A percentile compares a stretch with the other conserved stretches of the same genome.
Conservation (phyloP, 2,329 filamentous ascomycete genomes). For the Cladosporium halotolerans region DNA sequence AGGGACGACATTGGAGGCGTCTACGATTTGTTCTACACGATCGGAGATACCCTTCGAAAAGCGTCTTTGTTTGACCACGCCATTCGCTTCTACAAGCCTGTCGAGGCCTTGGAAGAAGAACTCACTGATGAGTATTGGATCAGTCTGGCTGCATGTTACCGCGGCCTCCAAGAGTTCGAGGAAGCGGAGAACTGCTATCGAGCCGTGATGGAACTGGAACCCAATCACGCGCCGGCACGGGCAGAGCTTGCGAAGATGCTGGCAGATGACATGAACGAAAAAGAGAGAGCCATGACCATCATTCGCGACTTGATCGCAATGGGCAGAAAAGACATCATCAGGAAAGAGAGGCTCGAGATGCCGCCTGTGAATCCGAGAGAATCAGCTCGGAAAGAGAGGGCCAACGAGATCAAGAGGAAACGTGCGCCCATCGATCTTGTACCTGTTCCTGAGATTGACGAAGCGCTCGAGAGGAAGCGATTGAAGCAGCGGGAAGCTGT, state of each 20-base stretch:
- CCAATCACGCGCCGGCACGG: slow-evolving; percentile 67
- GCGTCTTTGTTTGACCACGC: slow-evolving; percentile 48
- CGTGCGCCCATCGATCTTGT: slow-evolving; percentile 1
- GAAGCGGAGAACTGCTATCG: slow-evolving; percentile 74
- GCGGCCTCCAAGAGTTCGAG: slow-evolving; percentile 54
- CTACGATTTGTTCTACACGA: slow-evolving; percentile 72
- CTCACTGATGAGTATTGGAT: slow-evolving; percentile 46
- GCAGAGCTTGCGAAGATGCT: slow-evolving; percentile 79
- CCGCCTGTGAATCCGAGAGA: slow-evolving; percentile 6
- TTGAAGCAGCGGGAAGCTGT: slow-evolving; percentile 2
- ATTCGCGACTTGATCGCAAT: slow-evolving; percentile 69
- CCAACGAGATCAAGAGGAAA: slow-evolving; percentile 3
- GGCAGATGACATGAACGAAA: slow-evolving; percentile 60
- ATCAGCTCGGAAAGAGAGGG: slow-evolving; percentile 9
- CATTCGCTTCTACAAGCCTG: slow-evolving; percentile 51
- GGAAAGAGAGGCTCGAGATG: slow-evolving; percentile 7
- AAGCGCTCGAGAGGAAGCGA: slow-evolving; percentile 3
- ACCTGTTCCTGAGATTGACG: slow-evolving; percentile 5
- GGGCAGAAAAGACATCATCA: slow-evolving; percentile 30
- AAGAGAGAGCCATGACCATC: slow-evolving; percentile 69
- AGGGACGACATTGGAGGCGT: slow-evolving; percentile 59
- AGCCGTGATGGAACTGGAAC: slow-evolving; percentile 64
- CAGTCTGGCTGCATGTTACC: slow-evolving; percentile 61
- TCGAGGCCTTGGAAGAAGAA: slow-evolving; percentile 37
- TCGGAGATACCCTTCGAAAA: slow-evolving; percentile 53